Percentiles rank a stretch among this genome's conserved stretches.
These are phyloP conservation scores for Fusarium azukiicola DNA, from an alignment of 2,329 filamentous ascomycete genomes.

Conservation along the genomic window DNA sequence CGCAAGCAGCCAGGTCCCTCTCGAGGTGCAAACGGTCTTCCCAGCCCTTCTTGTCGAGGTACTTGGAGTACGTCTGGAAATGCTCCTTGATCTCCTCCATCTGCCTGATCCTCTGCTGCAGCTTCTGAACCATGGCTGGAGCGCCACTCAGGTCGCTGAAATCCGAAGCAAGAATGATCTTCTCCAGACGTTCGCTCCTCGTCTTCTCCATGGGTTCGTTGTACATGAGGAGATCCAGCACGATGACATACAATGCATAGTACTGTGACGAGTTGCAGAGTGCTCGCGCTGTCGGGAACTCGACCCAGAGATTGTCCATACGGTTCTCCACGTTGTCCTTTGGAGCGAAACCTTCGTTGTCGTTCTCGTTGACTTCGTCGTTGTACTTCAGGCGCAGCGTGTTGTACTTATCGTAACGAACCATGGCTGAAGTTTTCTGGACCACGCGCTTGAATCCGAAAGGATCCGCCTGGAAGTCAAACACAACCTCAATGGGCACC, in stretches of 20 bases:
- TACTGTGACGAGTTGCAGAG: slow-evolving; percentile 99
- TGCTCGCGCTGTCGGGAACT: slow-evolving; percentile 96
- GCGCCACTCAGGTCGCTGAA: slow-evolving; percentile 98
- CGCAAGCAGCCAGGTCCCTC: slow-evolving; percentile 91
- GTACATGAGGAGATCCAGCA: slow-evolving; percentile 96
- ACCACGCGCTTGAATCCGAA: slow-evolving; percentile 99
- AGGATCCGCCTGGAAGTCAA: slow-evolving; percentile 95
- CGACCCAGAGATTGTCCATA: slow-evolving; percentile 98
- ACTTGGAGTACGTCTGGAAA: slow-evolving; percentile 95
- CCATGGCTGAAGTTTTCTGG: slow-evolving; percentile 95
- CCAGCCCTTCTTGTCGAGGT: slow-evolving; percentile 94
- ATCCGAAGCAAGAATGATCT: slow-evolving; percentile 99
- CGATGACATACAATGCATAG: slow-evolving; percentile 99
- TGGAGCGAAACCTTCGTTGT: slow-evolving; percentile 68
- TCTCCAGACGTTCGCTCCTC: slow-evolving; percentile 96
- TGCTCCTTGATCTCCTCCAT: slow-evolving; percentile 98
- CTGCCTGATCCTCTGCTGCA: slow-evolving; percentile 96
- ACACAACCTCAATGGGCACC: slow-evolving; percentile 99
- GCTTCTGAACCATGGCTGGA: slow-evolving; percentile 93
- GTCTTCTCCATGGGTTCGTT: slow-evolving; percentile 98
- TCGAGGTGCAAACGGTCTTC: slow-evolving; percentile 94
- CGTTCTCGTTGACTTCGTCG: slow-evolving; percentile 89
- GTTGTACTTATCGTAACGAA: slow-evolving; percentile 99
- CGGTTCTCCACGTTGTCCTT: slow-evolving; percentile 84
- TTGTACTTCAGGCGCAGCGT: slow-evolving; percentile 98